Percentiles rank a stretch among this genome's conserved stretches.
These are phyloP conservation scores for Calonectria pseudoturangicola DNA, from an alignment of 2,329 filamentous ascomycete genomes.

Conservation along the genomic window DNA sequence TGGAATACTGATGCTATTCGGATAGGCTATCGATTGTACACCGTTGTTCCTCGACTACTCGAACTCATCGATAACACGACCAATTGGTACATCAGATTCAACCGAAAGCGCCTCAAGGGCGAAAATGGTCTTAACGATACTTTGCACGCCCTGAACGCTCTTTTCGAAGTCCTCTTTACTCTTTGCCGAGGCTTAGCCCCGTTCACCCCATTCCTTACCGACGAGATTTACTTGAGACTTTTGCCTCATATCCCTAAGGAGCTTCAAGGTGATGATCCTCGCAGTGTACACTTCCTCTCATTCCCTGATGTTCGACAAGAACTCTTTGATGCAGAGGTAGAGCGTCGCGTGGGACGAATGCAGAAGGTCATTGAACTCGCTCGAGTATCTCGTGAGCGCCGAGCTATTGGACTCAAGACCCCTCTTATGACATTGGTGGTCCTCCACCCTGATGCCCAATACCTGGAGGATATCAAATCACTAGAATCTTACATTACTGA, in stretches of 20 bases:
- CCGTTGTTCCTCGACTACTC: conserved; percentile 90
- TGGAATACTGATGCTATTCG: conserved; percentile 27
- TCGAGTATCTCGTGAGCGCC: conserved; percentile 89
- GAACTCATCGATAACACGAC: conserved; percentile 93
- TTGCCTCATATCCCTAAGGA: conserved; percentile 87
- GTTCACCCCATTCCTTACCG: conserved; percentile 96
- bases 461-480: conserved; percentile 89
- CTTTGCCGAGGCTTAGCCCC: conserved; percentile 91
- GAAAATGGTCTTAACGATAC: conserved; percentile 92
- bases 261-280: conserved; percentile 80
- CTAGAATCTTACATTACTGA: conserved; percentile 92
- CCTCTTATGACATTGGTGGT: conserved; percentile 93
- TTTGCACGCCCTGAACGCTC: conserved; percentile 90
- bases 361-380: conserved; percentile 95
- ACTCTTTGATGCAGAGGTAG: conserved; percentile 89
- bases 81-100: conserved; percentile 99
- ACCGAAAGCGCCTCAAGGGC: conserved; percentile 92
- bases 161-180: conserved; percentile 95
- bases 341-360: conserved; percentile 92
- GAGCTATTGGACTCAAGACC: conserved; percentile 90
- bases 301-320: conserved; percentile 93
- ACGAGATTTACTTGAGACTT: conserved; percentile 92
- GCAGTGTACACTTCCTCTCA: conserved; percentile 93
- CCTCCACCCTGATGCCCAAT: conserved; percentile 88
- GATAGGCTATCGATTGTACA: conserved; percentile 85